Base-by-base conservation (phyloP, 2,329 filamentous ascomycete genomes). In the Arthrobotrys iridis region DNA sequence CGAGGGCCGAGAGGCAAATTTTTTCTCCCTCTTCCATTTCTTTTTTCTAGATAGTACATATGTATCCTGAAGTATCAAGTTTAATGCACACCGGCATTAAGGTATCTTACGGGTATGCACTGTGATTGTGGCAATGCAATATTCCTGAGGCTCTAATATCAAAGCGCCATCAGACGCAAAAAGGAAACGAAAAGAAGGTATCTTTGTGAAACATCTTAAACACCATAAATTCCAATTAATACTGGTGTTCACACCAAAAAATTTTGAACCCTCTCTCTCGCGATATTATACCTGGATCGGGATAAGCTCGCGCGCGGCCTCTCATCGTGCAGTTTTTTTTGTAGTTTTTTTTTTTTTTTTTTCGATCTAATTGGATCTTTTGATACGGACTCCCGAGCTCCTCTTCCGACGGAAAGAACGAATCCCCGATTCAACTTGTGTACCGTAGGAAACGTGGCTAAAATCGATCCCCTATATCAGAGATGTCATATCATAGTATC, bases 141-240 rank as follows among this genome's bases (percentile, higher is more conserved):
- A 46, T 48, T 55, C 40, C 60, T 66, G 70, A 74, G 70, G 70
- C 70, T 74, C 70, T 60, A 67, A 41, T 63, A 46, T 55, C 50
- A 55, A 55, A 55, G 50, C 50, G 50, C 50, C 50, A 55, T 55
- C 28, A 55, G 28, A 52, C 33, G 46, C n/a, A 52, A 52, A n/a
- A 52, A 13, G 46, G 28, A 52, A 50, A 55, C 30, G 30, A 37
- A 37, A 33, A 37, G 28, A 55, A 20, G n/a, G 30, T 55, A 55
- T 30, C 30, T 20, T 63, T 64, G 15, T 75, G 62, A 75, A 75
- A 75, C 71, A 75, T 68, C 41, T 37, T n/a, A 55, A 40, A 66
- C 70, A 74, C 70, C 62, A 66, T 62, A 65, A 50, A 55, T 24
- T 13, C 4, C 20, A 10, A 13, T 26, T 46, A 28, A 33, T 46